Conservation (phyloP, 345 rosid species). For the Citrus inodora region DNA sequence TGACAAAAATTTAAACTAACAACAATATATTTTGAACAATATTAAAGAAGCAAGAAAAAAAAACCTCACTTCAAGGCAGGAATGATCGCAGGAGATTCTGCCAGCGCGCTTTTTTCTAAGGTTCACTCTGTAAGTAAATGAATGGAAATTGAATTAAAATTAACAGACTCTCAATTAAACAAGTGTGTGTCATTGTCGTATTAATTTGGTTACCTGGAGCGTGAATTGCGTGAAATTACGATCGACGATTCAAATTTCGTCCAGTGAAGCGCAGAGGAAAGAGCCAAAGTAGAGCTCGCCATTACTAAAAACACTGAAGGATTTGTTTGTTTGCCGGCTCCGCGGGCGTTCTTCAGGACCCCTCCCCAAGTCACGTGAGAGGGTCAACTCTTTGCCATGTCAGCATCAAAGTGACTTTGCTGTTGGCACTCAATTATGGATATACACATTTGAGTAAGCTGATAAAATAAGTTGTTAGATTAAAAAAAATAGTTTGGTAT, state of each 20-base stretch:
- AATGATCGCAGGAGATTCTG: slow-evolving; percentile 45
- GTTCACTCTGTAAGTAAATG: slow-evolving; percentile 27
- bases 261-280: slow-evolving; percentile 10
- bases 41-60: background rate
- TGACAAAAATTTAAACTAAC: background rate
- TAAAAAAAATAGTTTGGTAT: too few relatives aligned
- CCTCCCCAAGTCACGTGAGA: background rate
- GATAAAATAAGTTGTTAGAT: too few relatives aligned
- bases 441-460: too few relatives aligned
- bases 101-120: slow-evolving; percentile 15
- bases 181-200: background rate
- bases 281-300: slow-evolving; percentile 15
- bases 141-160: background rate
- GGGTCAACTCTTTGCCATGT: background rate
- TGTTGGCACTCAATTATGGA: too few relatives aligned
- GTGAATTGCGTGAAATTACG: slow-evolving; percentile 14
- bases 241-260: slow-evolving; percentile 1
- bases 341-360: background rate
- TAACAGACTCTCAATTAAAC: background rate
- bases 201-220: slow-evolving; percentile 17
- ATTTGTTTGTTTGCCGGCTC: background rate
- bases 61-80: slow-evolving; percentile 67
- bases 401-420: background rate
- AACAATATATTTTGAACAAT: background rate
- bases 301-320: background rate